Base-by-base conservation (phyloP, 805 yeast genomes). In the Maudiozyma pseudohumilis region DNA sequence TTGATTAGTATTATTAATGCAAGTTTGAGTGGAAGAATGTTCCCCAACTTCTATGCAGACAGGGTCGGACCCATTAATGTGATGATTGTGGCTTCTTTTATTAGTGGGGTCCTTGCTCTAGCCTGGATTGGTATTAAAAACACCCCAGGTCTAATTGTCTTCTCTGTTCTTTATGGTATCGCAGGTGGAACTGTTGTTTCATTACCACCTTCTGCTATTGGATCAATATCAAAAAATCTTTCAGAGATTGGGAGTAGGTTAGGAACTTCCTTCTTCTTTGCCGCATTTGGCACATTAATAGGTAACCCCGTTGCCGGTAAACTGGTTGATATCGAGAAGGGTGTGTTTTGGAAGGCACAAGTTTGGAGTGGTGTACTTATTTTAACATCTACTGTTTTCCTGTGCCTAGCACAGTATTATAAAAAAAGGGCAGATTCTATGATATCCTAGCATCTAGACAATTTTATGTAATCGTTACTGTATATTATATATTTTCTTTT, bases 101-200 rank as follows among this genome's bases (percentile, higher is more conserved):
- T 29, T 17, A 29, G 32, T 18, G 32, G 32, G 7, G 6, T 29
- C 9, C 23, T 29, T 9, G 32, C 23, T 8, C 20, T 29, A 12
- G 13, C 15, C 3, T 29, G 32, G 32, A 29, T 29, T 18, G 32
- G 24, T 3, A 29, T 29, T 11, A 29, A 17, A 10, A 29, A 29
- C 13, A 29, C 32, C 3, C 16, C 32, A 19, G 23, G 32, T 17
- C 15, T 29, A 19, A 29, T 29, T 10, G 24, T 29, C 6, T 29
- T 29, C 9, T 29, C 23, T 18, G 23, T 29, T 12, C 20, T 29
- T 7, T 29, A 29, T 19, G 32, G 22, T 18, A 29, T 29, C 6
- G n/a, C 32, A 10, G n/a, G 23, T 29, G 32, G 32, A 19, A 29
- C 32, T 9, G 32, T 29, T 8, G 32, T 29, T 9, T 29, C 32